Evolutionary conservation across 1,284 basidiomycete genomes (phyloP).

Genomic region (Butyriboletus appendiculatus): DNA sequence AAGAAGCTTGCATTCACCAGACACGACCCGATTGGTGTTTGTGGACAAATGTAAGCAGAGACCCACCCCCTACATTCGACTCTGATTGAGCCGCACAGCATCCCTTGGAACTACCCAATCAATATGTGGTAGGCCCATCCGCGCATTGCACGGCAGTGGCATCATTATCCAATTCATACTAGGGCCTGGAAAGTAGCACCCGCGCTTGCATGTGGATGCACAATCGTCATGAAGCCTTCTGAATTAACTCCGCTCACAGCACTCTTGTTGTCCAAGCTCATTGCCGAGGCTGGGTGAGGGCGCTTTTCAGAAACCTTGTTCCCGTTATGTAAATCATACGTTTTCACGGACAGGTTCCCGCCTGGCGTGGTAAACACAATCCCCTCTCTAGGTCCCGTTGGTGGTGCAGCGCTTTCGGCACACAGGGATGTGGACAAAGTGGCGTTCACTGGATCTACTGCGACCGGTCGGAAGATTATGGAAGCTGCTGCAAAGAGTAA

Average conservation of each 20-base stretch:
- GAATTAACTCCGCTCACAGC: constrained; percentile 92
- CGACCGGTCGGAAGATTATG: constrained; percentile 91
- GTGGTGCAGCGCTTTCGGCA: constrained; percentile 80
- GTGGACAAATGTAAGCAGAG: constrained; percentile 76
- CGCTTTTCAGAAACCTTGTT: constrained; percentile 8
- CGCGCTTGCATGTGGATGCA: constrained; percentile 86
- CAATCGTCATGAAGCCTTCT: constrained; percentile 91
- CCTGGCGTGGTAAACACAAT: constrained; percentile 92
- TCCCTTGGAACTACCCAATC: constrained; percentile 93
- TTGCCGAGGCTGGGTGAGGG: constrained; percentile 75
- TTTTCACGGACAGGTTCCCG: constrained; percentile 65
- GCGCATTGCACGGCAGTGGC: constrained; percentile 11
- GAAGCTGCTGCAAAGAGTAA: constrained; percentile 93
- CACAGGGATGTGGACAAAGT: constrained; percentile 86
- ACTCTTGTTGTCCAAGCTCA: constrained; percentile 75
- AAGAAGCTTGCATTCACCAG: constrained; percentile 84
- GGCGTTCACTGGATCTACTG: constrained; percentile 81
- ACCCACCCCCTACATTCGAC: constrained; percentile 7
- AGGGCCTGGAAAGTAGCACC: constrained; percentile 92
- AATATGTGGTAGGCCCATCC: constrained; percentile 69
- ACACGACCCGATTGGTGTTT: constrained; percentile 94
- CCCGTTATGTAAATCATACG: constrained; percentile 16
- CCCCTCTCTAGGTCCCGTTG: constrained; percentile 79
- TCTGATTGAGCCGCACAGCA: constrained; percentile 44
- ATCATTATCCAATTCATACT: constrained; percentile 3